Evolutionary conservation across 768 basidiomycete genomes (phyloP), one percentile per base, ranked within the genome.

Genomic region (Russula sp.): DNA sequence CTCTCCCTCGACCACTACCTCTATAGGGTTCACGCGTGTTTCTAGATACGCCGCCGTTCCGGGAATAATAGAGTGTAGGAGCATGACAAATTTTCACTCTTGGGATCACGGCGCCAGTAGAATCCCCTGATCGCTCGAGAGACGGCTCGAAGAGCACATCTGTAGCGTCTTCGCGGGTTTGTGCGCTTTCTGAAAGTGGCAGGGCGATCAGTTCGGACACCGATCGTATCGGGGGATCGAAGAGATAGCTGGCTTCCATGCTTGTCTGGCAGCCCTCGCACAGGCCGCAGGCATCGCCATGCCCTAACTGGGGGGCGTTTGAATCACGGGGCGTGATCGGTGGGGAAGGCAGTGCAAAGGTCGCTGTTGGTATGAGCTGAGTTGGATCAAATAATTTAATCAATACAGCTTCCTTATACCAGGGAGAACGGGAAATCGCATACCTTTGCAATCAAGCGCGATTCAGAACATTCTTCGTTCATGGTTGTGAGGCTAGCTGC

Each of bases 131-230:
- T 62, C 20, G 47, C 31, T 50, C 55, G 40, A 42, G 45, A 49
- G 20, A 37, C 32, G 34, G 42, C 32, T 47, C 48, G 27, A 63
- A 63, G 45, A 63, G 57, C 13, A 44, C 57, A 18, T 63, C 57
- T n/a, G 51, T 39, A 1, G 62, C 57, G 14, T 47, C 62, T 42
- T 63, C 50, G 16, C 57, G 57, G 18, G 62, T 63, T 57, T 59
- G 62, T 27, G 39, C 37, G 39, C 62, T 34, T 51, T 63, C 62
- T 22, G 11, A 4, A 7, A 14, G 44, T 9, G 32, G 20, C 22
- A 51, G 27, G 8, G 32, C 7, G n/a, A 20, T 7, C 6, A 35
- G 8, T 18, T 8, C 32, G 13, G 48, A 13, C n/a, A 8, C 18
- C 44, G 10, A 45, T 32, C 57, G 57, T 9, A 18, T 16, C 6